Base-by-base conservation (phyloP, 2,329 filamentous ascomycete genomes). In the Clarireedia monteithiana region DNA sequence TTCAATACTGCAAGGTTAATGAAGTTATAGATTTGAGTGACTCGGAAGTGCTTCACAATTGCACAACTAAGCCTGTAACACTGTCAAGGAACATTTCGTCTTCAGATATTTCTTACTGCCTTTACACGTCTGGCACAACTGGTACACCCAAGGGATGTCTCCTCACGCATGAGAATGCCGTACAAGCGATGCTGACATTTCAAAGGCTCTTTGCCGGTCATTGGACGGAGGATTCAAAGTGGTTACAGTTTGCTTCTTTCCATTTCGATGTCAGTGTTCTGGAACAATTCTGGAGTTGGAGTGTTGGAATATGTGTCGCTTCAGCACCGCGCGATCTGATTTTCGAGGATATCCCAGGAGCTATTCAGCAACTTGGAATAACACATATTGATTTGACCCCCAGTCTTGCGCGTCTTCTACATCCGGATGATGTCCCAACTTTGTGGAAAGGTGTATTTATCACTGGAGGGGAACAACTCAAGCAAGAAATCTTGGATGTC, bases 271-370 rank as follows among this genome's bases (percentile, higher is more conserved):
- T 96, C 4, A 94, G 89, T 1, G 88, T 96, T 0, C 77, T 96
- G 0, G 91, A 96, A 67, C 91, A 96, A 66, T 96, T 92, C 69
- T 96, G 90, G 90, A 94, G 86, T 57, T 96, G 91, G 91, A 90
- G 86, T 27, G 88, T 94, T 0, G 91, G 91, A 1, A 91, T 96
- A 26, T 85, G 87, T 4, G 80, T 96, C 0, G 86, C 92, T 2
- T 85, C 88, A 2, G 91, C 89, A 6, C 88, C 89, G 0, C 81
- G 89, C 61, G 91, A 96, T 67, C 68, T 96, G 1, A 85, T 96
- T 1, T 84, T 96, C 36, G 89, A 94, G 63, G 89, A 96, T 64
- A 75, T 96, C 15, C 78, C 86, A 1, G 80, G 79, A 1, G 83
- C 85, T 0, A 92, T 96, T 57, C 81, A 80, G 17, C 77, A 75